phyloP scores from a whole-genome alignment of 352 stramenopile species.

The Aphanomyces stellatus region DNA sequence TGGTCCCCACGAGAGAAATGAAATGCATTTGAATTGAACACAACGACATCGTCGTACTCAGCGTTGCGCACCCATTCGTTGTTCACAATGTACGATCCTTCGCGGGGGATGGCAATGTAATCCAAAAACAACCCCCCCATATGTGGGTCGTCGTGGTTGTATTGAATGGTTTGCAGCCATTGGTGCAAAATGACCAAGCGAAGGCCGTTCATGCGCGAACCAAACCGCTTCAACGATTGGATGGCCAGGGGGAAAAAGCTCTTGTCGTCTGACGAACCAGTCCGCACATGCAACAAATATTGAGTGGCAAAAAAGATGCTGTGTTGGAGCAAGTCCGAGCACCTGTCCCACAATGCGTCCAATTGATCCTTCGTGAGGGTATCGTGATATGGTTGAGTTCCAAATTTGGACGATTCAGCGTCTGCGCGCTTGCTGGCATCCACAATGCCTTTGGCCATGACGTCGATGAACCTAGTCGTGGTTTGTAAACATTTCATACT shows the following conservation, averaged over 20 bases:
- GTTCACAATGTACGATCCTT: neutral
- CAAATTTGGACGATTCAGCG: neutral
- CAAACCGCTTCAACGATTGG: neutral
- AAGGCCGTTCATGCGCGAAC: neutral
- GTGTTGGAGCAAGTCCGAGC: neutral
- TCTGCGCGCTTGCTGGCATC: neutral
- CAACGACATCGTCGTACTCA: conserved; percentile 1
- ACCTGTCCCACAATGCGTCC: neutral
- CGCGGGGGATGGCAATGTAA: conserved; percentile 6
- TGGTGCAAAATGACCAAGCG: conserved; percentile 12
- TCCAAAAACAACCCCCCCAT: neutral
- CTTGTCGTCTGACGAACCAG: neutral
- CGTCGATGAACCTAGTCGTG: neutral
- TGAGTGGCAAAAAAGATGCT: neutral
- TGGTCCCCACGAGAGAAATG: neutral
- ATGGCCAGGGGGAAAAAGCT: neutral
- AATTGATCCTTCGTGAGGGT: neutral
- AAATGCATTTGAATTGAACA: neutral
- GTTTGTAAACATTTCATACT: neutral
- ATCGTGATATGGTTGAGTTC: neutral
- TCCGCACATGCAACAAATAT: neutral
- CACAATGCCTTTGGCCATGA: neutral
- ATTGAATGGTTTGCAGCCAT: neutral
- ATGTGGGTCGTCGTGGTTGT: neutral
- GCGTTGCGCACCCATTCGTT: neutral